Evolutionary conservation across 2,329 filamentous ascomycete genomes (phyloP), one percentile per base, ranked within the genome.

Genomic region (Diaporthe ampelina): DNA sequence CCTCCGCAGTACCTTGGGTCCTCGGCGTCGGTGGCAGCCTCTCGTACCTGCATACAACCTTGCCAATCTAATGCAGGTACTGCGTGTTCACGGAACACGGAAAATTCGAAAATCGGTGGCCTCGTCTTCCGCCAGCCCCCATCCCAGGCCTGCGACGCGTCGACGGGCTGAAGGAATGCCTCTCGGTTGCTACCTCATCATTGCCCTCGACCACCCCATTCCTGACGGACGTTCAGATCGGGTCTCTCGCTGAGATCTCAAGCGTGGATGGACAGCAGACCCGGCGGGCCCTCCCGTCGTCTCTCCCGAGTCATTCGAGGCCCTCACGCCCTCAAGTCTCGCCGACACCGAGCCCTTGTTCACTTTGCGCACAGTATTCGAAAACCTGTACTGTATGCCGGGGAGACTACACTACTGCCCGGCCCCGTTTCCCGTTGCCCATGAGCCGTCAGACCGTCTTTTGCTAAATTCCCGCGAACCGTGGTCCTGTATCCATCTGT

Each of bases 391-490:
- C 70, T 72, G 50, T 63, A 32, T 24, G 13, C 63, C 37, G 32
- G 24, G 26, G 50, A 48, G 50, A 37, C 35, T 54, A 61, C 32
- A 43, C 40, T 43, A 43, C 29, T 56, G 52, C 8, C 67, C 68
- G 72, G 67, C 68, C 67, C 73, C 73, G 73, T 74, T 72, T 72
- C n/a, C 74, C 73, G 67, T 67, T 68, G 68, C 65, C 68, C 65
- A 63, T 68, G 63, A 73, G 70, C 74, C 72, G 59, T 74, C 72
- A 75, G 74, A 75, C 74, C 74, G 74, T 75, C 74, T 75, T 75
- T 75, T 75, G 43, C 50, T 59, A 56, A 63, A 59, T 58, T 65
- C 57, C 72, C 52, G 65, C 45, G 59, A 56, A 72, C 70, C 59
- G 70, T 72, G 57, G 70, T 72, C 32, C 57, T 43, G 70, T 50